Percentiles rank a stretch among this genome's conserved stretches.
Conservation (phyloP, 139 green algal species). For the Chloropicon primus region DNA sequence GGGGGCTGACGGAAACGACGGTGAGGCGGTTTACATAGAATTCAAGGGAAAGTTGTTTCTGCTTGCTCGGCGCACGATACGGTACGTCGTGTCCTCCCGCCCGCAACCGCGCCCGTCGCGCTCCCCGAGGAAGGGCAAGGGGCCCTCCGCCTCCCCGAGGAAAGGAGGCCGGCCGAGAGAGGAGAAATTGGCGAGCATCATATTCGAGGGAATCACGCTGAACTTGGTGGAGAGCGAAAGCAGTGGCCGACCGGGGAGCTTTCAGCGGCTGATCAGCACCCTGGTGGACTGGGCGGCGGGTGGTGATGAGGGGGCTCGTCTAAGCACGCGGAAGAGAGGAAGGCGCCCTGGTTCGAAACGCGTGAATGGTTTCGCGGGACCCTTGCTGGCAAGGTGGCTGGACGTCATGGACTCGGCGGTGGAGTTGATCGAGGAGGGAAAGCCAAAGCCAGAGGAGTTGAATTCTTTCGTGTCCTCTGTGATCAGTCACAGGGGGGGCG, state of each 20-base stretch:
- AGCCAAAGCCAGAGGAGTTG: too few species aligned
- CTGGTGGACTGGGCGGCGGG: background rate
- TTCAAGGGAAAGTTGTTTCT: background rate
- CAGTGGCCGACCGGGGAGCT: background rate
- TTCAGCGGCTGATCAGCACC: background rate
- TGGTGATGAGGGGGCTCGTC: background rate
- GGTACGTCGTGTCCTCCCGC: background rate
- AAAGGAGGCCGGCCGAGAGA: too few species aligned
- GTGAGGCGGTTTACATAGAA: background rate
- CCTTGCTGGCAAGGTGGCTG: too few species aligned
- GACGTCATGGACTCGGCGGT: too few species aligned
- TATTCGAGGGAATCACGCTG: background rate
- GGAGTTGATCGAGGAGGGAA: too few species aligned
- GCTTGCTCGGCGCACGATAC: background rate
- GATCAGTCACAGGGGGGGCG: background rate
- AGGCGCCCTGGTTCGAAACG: too few species aligned
- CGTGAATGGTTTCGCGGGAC: too few species aligned
- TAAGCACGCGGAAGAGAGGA: too few species aligned
- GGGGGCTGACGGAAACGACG: background rate
- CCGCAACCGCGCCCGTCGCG: background rate
- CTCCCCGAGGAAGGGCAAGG: too few species aligned
- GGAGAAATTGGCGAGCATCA: background rate
- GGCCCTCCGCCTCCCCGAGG: too few species aligned
- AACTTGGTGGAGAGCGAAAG: background rate
- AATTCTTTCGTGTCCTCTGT: too few species aligned